A percentile compares a stretch with the other conserved stretches of the same genome.
These are phyloP conservation scores for Ogataea trehaloabstinens DNA, from an alignment of 805 yeast species.

Conservation along the genomic window DNA sequence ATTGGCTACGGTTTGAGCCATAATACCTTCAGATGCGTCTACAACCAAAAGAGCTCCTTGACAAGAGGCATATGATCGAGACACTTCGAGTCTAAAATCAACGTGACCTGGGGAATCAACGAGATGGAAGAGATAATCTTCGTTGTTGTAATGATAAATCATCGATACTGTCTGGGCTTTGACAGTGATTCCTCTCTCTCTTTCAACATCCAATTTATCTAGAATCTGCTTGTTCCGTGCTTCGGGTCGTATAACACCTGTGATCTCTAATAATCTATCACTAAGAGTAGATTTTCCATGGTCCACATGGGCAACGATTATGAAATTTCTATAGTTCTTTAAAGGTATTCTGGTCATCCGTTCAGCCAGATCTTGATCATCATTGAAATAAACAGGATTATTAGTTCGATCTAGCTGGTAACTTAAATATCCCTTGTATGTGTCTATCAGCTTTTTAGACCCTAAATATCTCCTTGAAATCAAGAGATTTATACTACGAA, in stretches of 20 bases:
- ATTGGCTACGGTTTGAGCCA: conserved; percentile 98
- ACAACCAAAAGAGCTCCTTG: conserved; percentile 89
- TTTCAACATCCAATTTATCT: conserved; percentile 89
- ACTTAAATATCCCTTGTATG: conserved; percentile 28
- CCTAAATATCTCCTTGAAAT: conserved; percentile 2
- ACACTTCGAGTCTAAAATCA: conserved; percentile 90
- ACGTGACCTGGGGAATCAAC: conserved; percentile 99
- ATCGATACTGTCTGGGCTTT: conserved; percentile 96
- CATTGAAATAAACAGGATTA: conserved; percentile 27
- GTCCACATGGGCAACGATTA: conserved; percentile 95
- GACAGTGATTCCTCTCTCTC: conserved; percentile 95
- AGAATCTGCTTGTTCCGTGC: conserved; percentile 72
- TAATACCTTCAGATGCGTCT: conserved; percentile 95
- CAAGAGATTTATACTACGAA: too few relatives aligned
- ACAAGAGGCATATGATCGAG: conserved; percentile 92
- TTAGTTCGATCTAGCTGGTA: conserved; percentile 24
- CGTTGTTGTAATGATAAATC: conserved; percentile 67
- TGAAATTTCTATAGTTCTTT: conserved; percentile 81
- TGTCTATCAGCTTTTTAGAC: conserved; percentile 9
- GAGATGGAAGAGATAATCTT: conserved; percentile 81
- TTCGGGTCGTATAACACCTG: conserved; percentile 83
- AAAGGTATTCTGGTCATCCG: conserved; percentile 79
- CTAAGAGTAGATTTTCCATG: conserved; percentile 82
- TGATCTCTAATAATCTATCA: conserved; percentile 81
- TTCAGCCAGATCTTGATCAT: conserved; percentile 25